A percentile compares a stretch with the other conserved stretches of the same genome.
These are phyloP conservation scores for Artemisia annua DNA, from an alignment of 129 eudicot species.

Conservation along the genomic window DNA sequence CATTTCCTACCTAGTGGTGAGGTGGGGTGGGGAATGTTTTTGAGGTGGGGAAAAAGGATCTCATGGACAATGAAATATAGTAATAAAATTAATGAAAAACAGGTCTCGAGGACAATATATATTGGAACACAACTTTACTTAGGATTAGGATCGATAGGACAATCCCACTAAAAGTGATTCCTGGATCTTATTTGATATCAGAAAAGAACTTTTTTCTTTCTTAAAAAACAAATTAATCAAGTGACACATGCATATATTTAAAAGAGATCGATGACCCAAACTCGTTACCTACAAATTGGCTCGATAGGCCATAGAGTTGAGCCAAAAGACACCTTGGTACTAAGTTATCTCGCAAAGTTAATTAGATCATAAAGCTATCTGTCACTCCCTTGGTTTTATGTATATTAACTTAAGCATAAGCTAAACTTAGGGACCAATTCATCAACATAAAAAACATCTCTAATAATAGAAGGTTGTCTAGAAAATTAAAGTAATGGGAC, in stretches of 20 bases:
- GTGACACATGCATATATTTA: neutral
- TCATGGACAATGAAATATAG: slow-evolving; percentile 14
- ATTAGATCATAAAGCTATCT: too few species aligned
- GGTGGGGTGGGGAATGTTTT: neutral
- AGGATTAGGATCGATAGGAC: neutral
- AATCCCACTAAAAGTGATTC: slow-evolving; percentile 3
- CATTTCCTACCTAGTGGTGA: neutral
- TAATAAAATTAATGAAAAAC: neutral
- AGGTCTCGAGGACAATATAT: neutral
- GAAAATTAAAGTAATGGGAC: too few species aligned
- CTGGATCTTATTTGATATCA: neutral
- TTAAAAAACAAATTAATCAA: neutral
- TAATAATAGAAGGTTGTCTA: too few species aligned
- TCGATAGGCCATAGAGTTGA: too few species aligned
- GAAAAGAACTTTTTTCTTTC: neutral
- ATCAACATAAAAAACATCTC: too few species aligned
- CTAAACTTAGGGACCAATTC: too few species aligned
- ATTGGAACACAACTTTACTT: neutral
- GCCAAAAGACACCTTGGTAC: too few species aligned
- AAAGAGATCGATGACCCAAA: too few species aligned
- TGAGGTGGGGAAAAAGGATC: slow-evolving; percentile 16
- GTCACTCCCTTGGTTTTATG: too few species aligned
- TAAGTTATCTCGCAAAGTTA: too few species aligned
- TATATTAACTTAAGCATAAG: too few species aligned
- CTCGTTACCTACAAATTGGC: too few species aligned